A percentile compares a stretch with the other conserved stretches of the same genome.
These are phyloP conservation scores for Trametes maxima DNA, from an alignment of 768 basidiomycete species.

Conservation along the genomic window DNA sequence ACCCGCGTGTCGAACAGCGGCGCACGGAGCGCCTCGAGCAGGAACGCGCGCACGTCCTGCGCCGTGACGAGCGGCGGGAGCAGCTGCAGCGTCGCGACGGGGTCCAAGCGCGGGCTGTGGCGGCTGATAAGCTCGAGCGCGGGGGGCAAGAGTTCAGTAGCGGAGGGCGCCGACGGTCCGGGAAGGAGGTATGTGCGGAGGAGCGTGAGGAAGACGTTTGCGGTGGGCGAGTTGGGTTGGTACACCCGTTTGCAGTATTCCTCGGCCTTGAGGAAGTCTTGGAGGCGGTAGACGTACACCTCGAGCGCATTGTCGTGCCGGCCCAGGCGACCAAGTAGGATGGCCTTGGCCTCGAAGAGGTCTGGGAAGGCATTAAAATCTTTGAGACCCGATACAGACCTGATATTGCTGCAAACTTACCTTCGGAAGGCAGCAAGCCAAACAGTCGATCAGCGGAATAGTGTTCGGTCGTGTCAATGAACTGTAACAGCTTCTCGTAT, in stretches of 20 bases:
- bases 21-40: slow-evolving; percentile 67
- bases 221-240: slow-evolving; percentile 49
- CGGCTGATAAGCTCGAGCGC: slow-evolving; percentile 87
- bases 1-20: slow-evolving; percentile 72
- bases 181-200: slow-evolving; percentile 88
- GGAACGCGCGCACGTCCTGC: slow-evolving; percentile 75
- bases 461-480: slow-evolving; percentile 68
- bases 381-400: background rate
- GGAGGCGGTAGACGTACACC: slow-evolving; percentile 87
- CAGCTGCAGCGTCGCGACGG: slow-evolving; percentile 79
- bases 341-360: slow-evolving; percentile 88
- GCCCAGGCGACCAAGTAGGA: slow-evolving; percentile 85
- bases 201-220: slow-evolving; percentile 78
- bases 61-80: slow-evolving; percentile 90
- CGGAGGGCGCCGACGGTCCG: slow-evolving; percentile 53
- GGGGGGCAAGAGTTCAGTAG: slow-evolving; percentile 66
- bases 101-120: slow-evolving; percentile 81
- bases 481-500: slow-evolving; percentile 74
- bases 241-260: slow-evolving; percentile 93
- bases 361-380: slow-evolving; percentile 46
- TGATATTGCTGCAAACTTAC: slow-evolving; percentile 38
- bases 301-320: slow-evolving; percentile 95
- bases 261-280: slow-evolving; percentile 86
- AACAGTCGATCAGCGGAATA: slow-evolving; percentile 83
- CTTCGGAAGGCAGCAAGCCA: slow-evolving; percentile 77